Base-by-base conservation (phyloP, 202 grass and related monocot genomes). In the Bolboschoenoplectus hybrid region DNA sequence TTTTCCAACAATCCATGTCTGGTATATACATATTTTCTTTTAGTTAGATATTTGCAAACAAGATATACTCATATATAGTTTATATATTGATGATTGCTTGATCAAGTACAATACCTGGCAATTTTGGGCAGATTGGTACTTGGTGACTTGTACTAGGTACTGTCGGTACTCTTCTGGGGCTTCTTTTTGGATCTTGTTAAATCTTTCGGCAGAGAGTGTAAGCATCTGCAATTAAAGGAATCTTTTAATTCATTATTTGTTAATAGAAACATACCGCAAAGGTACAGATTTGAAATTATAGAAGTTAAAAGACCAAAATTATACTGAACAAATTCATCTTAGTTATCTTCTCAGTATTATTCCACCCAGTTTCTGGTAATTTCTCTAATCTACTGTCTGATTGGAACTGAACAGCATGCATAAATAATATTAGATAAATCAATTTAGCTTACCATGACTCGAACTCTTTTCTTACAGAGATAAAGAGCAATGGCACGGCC, bases 1-100 rank as follows among this genome's bases (percentile, higher is more conserved):
- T 85, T 97, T 97, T 16, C 95, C 95, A 5, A 95, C 91, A 50
- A 97, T 91, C 95, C 95, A 97, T 79, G 92, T 87, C 91, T 94
- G 80, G 58, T 16, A 34, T 14, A 35, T 16, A 34, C 10, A 35
- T 34, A 32, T 61, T 79, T 58, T 60, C 19, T 41, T 60, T 80
- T 43, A n/a, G 16, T 80, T 60, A n/a, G 0, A 44, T 6, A 50
- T 51, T 51, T 52, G 58, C 46, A 50, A 65, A 16, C 9, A 51
- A 61, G 4, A 66, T 64, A 69, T 39, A 36, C 41, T 72, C 35
- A 4, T 4, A 19, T 7, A 4, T 61, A 16, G 6, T 19, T 26
- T 26, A 26, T 62, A 32, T 44, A 32, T 0, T 40, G 9, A 71
- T n/a, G 51, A 43, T 57, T 39, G 16, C 47, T 84, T 40, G 50